phyloP scores from a whole-genome alignment of 108 stramenopile genomes.

The Pseudonitzschia delicatissima region DNA sequence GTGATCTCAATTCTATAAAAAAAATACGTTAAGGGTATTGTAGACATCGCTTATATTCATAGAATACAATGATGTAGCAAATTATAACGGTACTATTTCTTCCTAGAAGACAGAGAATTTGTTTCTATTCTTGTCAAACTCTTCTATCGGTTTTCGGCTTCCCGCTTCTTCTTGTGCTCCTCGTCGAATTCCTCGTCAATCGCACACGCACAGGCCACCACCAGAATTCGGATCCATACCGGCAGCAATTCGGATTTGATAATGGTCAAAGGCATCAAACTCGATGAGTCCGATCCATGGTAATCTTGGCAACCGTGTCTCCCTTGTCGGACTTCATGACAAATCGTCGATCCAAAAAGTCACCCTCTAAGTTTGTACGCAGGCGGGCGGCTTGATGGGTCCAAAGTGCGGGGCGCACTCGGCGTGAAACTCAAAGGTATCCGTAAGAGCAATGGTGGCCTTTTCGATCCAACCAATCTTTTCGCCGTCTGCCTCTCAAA shows the following conservation, averaged over 20 bases:
- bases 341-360: conserved; percentile 76
- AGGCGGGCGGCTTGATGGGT: conserved; percentile 58
- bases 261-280: conserved; percentile 77
- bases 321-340: conserved; percentile 56
- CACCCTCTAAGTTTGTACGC: conserved; percentile 63
- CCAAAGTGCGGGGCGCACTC: conserved; percentile 55
- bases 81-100: too few relatives aligned
- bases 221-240: conserved; percentile 77
- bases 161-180: conserved; percentile 53
- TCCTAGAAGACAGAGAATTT: neutral
- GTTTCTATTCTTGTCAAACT: too few relatives aligned
- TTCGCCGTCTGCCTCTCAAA: conserved; percentile 43
- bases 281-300: conserved; percentile 59
- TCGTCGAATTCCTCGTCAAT: conserved; percentile 87
- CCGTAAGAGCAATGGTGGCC: conserved; percentile 52
- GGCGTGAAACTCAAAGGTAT: conserved; percentile 75
- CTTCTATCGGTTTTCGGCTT: conserved; percentile 25
- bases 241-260: conserved; percentile 65
- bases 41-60: too few relatives aligned
- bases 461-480: conserved; percentile 84
- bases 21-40: too few relatives aligned
- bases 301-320: conserved; percentile 59
- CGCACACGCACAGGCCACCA: conserved; percentile 74
- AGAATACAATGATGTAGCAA: too few relatives aligned
- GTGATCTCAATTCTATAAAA: too few relatives aligned